Base-by-base conservation (phyloP, 768 basidiomycete genomes). In the Artomyces pyxidatus region DNA sequence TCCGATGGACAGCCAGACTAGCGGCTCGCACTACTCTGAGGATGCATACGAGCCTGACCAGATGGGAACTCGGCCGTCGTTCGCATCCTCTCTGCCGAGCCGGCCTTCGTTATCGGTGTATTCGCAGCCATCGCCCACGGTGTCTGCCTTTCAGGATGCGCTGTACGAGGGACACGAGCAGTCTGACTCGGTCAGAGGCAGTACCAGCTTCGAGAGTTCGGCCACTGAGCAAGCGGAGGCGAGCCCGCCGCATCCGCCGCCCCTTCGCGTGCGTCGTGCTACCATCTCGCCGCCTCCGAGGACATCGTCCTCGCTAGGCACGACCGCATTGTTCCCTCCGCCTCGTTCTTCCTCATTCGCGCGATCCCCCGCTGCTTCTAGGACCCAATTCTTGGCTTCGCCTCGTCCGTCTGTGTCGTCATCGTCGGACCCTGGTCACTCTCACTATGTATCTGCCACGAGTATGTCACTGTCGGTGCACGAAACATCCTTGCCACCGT, bases 141-240 rank as follows among this genome's bases (percentile, higher is more conserved):
- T 74, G 6, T 88, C 86, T n/a, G 84, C 83, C n/a, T 89, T 89
- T 66, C 77, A 78, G 23, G 84, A 86, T 55, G 77, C 73, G 14
- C 61, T 77, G 37, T 71, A 69, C 41, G 61, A 68, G 42, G 61
- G 51, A 21, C 26, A 47, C 6, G 45, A 37, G 23, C 2, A 26
- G 19, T 49, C 56, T n/a, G n/a, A 35, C 37, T 61, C 39, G 58
- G 54, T 37, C 60, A 41, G 44, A 58, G 56, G 59, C 3, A 27
- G 41, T 7, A 25, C 26, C 11, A 27, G 42, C 41, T 43, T 23
- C 21, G 32, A 37, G 16, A 42, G 37, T 17, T 10, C 32, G 32
- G 32, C 14, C 4, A 35, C 32, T 35, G 32, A 35, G 32, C 32
- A 35, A 12, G 17, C 14, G 14, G 5, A 12, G 32, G 17, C 17